Percentiles rank a stretch among this genome's conserved stretches.
Conservation (phyloP, 306 rosid species). For the Lupinus albus region DNA sequence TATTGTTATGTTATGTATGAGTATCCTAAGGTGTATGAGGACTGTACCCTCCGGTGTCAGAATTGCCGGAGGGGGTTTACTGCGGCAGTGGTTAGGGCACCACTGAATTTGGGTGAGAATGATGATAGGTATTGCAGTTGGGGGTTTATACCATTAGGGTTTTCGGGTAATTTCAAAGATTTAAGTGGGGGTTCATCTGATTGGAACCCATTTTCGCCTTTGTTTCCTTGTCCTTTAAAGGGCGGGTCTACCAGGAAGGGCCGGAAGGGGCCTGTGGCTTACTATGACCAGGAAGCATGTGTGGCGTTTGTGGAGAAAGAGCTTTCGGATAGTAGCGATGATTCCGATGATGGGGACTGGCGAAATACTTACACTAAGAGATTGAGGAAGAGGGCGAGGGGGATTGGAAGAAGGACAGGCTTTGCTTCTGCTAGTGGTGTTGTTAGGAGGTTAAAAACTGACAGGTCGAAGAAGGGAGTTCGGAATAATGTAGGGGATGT, state of each 20-base stretch:
- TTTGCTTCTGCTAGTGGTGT: constrained; percentile 8
- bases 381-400: constrained; percentile 41
- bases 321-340: constrained; percentile 59
- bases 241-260: background rate
- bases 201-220: constrained; percentile 81
- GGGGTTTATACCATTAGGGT: constrained; percentile 78
- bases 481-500: constrained; percentile 38
- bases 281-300: constrained; percentile 51
- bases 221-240: constrained; percentile 62
- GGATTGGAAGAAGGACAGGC: constrained; percentile 24
- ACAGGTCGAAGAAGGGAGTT: constrained; percentile 52
- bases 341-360: constrained; percentile 65
- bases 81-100: constrained; percentile 61
- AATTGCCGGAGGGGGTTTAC: constrained; percentile 75
- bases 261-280: constrained; percentile 44
- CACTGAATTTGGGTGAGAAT: constrained; percentile 57
- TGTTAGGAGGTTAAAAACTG: constrained; percentile 38
- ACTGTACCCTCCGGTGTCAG: constrained; percentile 84
- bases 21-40: constrained; percentile 70
- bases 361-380: constrained; percentile 35
- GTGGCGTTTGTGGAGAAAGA: constrained; percentile 49
- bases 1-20: constrained; percentile 78
- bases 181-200: constrained; percentile 39
- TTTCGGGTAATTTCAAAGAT: constrained; percentile 49
- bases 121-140: constrained; percentile 64